Evolutionary conservation across 1,139 yeast genomes (phyloP).

Genomic region (Yamadazyma spencermartinsiae): DNA sequence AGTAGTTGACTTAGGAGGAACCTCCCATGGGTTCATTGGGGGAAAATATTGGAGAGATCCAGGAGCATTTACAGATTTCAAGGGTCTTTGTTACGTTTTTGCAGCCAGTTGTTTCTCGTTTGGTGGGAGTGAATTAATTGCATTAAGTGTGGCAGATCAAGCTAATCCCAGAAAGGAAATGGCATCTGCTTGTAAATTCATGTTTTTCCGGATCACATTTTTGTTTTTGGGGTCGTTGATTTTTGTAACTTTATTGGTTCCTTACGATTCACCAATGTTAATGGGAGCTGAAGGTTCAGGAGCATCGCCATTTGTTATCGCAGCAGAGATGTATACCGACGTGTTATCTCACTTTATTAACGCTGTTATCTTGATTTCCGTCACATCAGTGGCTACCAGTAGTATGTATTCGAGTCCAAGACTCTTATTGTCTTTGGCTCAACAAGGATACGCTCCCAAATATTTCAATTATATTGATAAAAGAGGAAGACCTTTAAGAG

Average conservation of each 20-base stretch:
- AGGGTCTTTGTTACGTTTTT: constrained; percentile 41
- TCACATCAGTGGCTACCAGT: constrained; percentile 47
- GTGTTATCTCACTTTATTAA: constrained; percentile 45
- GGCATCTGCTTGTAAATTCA: constrained; percentile 43
- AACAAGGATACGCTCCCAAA: constrained; percentile 44
- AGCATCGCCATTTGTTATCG: constrained; percentile 48
- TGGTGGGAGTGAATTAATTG: constrained; percentile 44
- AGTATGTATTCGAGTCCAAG: constrained; percentile 47
- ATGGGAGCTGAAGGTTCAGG: constrained; percentile 38
- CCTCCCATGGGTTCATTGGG: constrained; percentile 42
- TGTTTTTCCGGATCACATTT: constrained; percentile 38
- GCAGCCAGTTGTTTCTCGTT: constrained; percentile 41
- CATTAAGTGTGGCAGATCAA: constrained; percentile 44
- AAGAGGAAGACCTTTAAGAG: constrained; percentile 44
- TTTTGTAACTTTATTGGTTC: constrained; percentile 45
- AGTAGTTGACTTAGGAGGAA: constrained; percentile 42
- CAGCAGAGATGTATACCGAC: constrained; percentile 39
- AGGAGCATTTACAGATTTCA: constrained; percentile 38
- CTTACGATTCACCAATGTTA: constrained; percentile 37
- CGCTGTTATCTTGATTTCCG: constrained; percentile 44
- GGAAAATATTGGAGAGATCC: constrained; percentile 50
- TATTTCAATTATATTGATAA: constrained; percentile 45
- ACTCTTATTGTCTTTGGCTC: constrained; percentile 44
- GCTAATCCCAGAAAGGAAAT: constrained; percentile 41
- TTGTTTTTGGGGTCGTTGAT: constrained; percentile 44